Conservation (phyloP, 345 rosid species). For the Salix arbutifolia region DNA sequence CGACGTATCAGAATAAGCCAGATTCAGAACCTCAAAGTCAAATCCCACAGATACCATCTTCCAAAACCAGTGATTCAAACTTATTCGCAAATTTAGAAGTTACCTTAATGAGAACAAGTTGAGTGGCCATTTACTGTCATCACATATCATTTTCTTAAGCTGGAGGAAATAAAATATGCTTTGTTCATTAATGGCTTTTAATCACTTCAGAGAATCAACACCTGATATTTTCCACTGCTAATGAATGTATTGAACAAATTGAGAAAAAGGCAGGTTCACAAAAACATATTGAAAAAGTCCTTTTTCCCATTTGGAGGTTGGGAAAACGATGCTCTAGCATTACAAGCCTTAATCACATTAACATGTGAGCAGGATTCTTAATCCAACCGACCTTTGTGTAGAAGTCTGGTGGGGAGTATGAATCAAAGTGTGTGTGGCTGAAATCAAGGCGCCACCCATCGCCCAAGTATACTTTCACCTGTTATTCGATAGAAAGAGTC, state of each 20-base stretch:
- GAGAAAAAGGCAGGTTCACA: neutral
- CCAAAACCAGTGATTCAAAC: neutral
- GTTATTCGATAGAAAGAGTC: neutral
- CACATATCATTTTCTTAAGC: neutral
- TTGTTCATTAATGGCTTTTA: neutral
- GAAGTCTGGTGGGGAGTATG: conserved; percentile 66
- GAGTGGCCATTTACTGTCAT: neutral
- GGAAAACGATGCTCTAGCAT: neutral
- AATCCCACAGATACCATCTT: neutral
- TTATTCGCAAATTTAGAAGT: neutral
- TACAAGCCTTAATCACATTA: neutral
- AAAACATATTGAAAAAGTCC: neutral
- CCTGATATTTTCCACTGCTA: no score
- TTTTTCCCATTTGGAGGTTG: neutral
- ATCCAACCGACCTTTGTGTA: conserved; percentile 47
- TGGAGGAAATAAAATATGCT: neutral
- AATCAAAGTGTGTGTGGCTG: conserved; percentile 39
- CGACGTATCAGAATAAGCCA: neutral
- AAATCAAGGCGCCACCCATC: conserved; percentile 66
- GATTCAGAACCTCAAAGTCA: neutral
- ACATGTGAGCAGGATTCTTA: neutral
- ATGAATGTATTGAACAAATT: neutral
- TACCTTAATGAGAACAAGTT: neutral
- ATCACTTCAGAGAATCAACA: neutral
- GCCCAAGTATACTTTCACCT: conserved; percentile 66